These are phyloP conservation scores for Malus hybrid DNA, from an alignment of 331 rosid species.

Conservation along the genomic window DNA sequence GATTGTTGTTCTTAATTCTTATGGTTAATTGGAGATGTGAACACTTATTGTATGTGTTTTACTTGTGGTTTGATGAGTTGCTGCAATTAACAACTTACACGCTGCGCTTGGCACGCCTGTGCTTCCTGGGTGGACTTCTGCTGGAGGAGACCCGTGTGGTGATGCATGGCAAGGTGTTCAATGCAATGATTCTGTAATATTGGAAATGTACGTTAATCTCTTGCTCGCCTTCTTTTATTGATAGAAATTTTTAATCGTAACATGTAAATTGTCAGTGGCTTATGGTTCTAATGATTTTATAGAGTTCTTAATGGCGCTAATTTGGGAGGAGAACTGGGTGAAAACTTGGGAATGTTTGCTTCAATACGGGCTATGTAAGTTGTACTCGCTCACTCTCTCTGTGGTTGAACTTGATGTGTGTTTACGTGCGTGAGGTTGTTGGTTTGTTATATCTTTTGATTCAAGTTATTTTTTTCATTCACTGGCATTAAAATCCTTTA, in stretches of 20 bases:
- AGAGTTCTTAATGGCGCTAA: conserved; percentile 69
- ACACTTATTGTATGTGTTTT: conserved; percentile 3
- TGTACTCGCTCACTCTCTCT: conserved; percentile 20
- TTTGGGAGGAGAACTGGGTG: conserved; percentile 87
- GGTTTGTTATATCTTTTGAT: background rate
- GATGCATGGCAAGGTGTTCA: conserved; percentile 83
- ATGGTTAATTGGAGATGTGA: background rate
- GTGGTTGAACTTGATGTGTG: background rate
- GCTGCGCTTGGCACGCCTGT: conserved; percentile 59
- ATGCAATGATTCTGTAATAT: conserved; percentile 55
- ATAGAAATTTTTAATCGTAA: background rate
- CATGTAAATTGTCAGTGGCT: conserved; percentile 1
- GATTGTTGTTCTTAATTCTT: background rate
- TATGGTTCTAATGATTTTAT: conserved; percentile 26
- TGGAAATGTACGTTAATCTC: conserved; percentile 47
- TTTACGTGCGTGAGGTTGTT: background rate
- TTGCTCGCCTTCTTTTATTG: conserved; percentile 4
- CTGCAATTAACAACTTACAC: conserved; percentile 68
- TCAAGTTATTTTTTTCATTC: background rate
- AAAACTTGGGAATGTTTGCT: conserved; percentile 52
- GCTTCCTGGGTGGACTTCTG: conserved; percentile 80
- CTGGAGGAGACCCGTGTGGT: conserved; percentile 90
- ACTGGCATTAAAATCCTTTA: background rate
- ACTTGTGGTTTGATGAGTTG: conserved; percentile 38
- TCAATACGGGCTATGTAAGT: conserved; percentile 62